Evolutionary conservation across 164 flowering plant genomes (phyloP).

Genomic region (Brasenia schreberi): DNA sequence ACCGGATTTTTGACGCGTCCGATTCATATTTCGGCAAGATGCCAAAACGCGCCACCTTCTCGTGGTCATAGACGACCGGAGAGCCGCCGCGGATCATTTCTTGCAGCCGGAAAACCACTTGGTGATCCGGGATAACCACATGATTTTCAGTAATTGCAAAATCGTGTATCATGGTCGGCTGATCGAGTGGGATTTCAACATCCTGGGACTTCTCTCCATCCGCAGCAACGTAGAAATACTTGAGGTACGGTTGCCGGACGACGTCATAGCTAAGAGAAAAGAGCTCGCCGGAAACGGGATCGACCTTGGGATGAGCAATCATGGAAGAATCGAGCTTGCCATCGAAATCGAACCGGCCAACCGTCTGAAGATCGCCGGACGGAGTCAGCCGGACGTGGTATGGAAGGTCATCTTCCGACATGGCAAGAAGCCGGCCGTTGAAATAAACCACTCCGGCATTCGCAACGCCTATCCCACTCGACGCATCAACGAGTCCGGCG

Average conservation of each 20-base stretch:
- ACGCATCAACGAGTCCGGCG: conserved; percentile 44
- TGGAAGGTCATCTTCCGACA: conserved; percentile 60
- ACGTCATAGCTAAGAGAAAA: conserved; percentile 80
- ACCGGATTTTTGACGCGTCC: conserved; percentile 23
- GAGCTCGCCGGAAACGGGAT: conserved; percentile 59
- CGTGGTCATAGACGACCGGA: conserved; percentile 60
- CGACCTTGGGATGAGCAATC: conserved; percentile 97
- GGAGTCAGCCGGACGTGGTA: conserved; percentile 46
- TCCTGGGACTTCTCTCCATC: conserved; percentile 58
- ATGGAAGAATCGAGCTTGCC: conserved; percentile 49
- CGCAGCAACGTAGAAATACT: conserved; percentile 51
- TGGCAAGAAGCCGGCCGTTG: conserved; percentile 58
- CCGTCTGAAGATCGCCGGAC: conserved; percentile 57
- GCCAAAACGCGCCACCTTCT: conserved; percentile 64
- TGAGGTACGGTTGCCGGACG: conserved; percentile 61
- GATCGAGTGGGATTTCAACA: conserved; percentile 49
- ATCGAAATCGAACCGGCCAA: conserved; percentile 54
- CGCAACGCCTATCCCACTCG: conserved; percentile 66
- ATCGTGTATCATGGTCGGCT: conserved; percentile 92
- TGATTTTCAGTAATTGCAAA: conserved; percentile 74
- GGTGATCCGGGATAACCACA: conserved; percentile 79
- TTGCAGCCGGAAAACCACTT: conserved; percentile 68
- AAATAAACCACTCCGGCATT: conserved; percentile 88
- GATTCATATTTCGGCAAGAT: conserved; percentile 37
- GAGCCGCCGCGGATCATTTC: conserved; percentile 78